Conservation (phyloP, 2,329 filamentous ascomycete species). For the Karstenula rhodostoma region DNA sequence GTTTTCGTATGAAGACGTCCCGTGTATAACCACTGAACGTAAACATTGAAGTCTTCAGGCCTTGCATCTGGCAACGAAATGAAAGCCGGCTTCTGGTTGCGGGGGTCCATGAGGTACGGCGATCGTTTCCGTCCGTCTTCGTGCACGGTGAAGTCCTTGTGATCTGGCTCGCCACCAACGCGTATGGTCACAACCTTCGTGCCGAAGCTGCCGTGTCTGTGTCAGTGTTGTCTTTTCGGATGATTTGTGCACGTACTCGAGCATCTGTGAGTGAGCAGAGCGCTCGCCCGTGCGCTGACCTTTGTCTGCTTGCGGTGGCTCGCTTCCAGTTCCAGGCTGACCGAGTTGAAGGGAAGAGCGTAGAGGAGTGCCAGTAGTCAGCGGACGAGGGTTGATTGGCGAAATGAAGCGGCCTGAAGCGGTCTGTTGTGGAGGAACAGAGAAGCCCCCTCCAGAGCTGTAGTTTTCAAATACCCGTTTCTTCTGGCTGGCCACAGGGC, state of each 20-base stretch:
- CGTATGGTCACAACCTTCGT: slow-evolving; percentile 12
- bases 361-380: background rate
- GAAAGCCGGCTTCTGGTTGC: background rate
- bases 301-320: background rate
- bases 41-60: slow-evolving; percentile 5
- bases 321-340: background rate
- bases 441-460: background rate
- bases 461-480: too few species aligned
- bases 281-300: background rate
- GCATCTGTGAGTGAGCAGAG: background rate
- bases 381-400: background rate
- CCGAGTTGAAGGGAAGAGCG: too few species aligned
- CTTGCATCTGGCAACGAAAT: background rate
- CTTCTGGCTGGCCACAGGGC: too few species aligned
- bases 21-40: slow-evolving; percentile 18
- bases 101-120: slow-evolving; percentile 2
- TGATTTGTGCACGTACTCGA: background rate
- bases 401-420: too few species aligned
- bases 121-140: slow-evolving; percentile 1
- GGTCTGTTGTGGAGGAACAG: background rate
- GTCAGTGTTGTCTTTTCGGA: background rate
- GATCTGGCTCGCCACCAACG: slow-evolving; percentile 6
- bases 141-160: slow-evolving; percentile 17
- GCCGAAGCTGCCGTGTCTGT: slow-evolving; percentile 7
- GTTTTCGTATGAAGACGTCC: slow-evolving; percentile 10